phyloP scores from a whole-genome alignment of 2,329 filamentous ascomycete genomes.

The Sclerotinia subarctica region DNA sequence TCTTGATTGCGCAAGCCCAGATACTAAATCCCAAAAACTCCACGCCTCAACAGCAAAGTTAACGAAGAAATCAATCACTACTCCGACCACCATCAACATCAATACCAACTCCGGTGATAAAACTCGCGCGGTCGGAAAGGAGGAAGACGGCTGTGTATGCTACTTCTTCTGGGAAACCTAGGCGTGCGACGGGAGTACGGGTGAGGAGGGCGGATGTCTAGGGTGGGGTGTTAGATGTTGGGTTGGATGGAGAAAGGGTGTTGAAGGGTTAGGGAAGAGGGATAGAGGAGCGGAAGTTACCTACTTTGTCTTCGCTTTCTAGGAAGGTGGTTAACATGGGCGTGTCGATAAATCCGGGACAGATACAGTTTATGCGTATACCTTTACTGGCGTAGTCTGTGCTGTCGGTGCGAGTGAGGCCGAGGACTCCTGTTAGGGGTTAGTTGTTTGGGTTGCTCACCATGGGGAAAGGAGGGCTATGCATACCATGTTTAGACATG shows the following conservation, averaged over 20 bases:
- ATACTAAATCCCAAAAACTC: too few species aligned
- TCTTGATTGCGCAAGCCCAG: too few species aligned
- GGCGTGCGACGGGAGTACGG: conserved; percentile 26
- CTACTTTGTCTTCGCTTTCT: conserved; percentile 8
- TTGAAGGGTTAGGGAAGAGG: neutral
- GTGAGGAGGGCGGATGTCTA: neutral
- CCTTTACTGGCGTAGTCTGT: conserved; percentile 32
- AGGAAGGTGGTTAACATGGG: conserved; percentile 18
- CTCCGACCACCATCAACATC: conserved; percentile 30
- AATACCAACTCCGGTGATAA: conserved; percentile 26
- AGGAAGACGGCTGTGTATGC: conserved; percentile 30
- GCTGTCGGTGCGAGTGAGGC: conserved; percentile 37
- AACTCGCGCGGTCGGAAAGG: conserved; percentile 31
- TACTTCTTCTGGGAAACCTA: conserved; percentile 27
- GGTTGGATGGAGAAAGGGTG: neutral
- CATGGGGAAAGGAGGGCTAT: neutral
- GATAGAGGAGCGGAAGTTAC: conserved; percentile 5
- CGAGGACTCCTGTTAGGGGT: conserved; percentile 32
- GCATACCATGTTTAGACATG: conserved; percentile 28
- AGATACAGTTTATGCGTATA: conserved; percentile 31
- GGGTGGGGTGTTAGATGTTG: neutral
- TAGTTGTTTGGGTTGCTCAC: neutral
- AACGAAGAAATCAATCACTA: neutral
- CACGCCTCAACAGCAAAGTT: too few species aligned
- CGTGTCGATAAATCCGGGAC: conserved; percentile 31